These are phyloP conservation scores for Claviceps africana DNA, from an alignment of 2,329 filamentous ascomycete genomes.

Conservation along the genomic window DNA sequence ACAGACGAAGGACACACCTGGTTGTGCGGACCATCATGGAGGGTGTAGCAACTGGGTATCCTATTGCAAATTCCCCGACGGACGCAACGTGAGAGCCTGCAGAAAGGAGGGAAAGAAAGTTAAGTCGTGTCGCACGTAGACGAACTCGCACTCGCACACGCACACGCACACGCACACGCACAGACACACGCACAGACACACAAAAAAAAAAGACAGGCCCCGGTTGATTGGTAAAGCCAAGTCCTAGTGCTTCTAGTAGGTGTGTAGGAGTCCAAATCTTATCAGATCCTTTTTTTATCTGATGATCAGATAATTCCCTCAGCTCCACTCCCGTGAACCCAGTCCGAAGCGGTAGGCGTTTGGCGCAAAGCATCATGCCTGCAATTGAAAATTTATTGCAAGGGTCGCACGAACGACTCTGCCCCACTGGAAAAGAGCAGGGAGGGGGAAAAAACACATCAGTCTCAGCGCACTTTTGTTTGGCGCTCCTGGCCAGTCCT, in stretches of 20 bases:
- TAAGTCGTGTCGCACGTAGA: not conserved
- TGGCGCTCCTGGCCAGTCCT: not conserved
- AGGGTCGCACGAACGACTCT: not conserved
- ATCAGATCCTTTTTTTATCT: conserved; percentile 34
- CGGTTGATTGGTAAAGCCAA: not conserved
- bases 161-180: not conserved
- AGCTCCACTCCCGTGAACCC: conserved; percentile 15
- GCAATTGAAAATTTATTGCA: not conserved
- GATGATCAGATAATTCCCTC: conserved; percentile 40
- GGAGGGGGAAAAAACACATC: not conserved
- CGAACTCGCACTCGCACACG: too few relatives aligned
- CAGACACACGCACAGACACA: too few relatives aligned
- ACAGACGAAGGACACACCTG: not conserved
- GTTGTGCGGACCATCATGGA: not conserved
- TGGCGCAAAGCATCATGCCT: not conserved
- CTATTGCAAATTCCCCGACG: not conserved
- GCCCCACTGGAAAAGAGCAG: not conserved
- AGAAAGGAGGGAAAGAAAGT: not conserved
- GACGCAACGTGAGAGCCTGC: too few relatives aligned
- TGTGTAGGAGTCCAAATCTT: conserved; percentile 16
- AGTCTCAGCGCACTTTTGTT: not conserved
- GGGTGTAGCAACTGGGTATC: not conserved
- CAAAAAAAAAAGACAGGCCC: not conserved
- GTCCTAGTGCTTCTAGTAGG: not conserved
- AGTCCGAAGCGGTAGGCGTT: not conserved